A percentile compares a stretch with the other conserved stretches of the same genome.
These are phyloP conservation scores for Luffa acutangula DNA, from an alignment of 306 rosid genomes.

Conservation along the genomic window DNA sequence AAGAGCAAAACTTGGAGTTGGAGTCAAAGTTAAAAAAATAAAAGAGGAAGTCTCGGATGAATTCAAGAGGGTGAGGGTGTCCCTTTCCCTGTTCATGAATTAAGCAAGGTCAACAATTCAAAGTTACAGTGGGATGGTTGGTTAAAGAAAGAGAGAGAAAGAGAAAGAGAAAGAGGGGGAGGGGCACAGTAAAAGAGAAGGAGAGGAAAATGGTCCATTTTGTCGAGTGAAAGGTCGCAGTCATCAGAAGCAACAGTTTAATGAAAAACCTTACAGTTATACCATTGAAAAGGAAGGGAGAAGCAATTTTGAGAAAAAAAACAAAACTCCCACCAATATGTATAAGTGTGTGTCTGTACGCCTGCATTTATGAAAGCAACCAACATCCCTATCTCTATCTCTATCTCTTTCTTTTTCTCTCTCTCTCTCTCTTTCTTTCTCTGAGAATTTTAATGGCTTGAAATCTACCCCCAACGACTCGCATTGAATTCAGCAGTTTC, in stretches of 20 bases:
- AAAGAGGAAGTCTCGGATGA: background rate
- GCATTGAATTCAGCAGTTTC: slow-evolving; percentile 27
- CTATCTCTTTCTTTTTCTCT: background rate
- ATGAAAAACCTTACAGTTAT: background rate
- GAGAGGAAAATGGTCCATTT: slow-evolving; percentile 45
- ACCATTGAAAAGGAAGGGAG: background rate
- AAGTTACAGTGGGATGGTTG: slow-evolving; percentile 10
- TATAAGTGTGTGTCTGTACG: background rate
- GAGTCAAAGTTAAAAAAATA: no score
- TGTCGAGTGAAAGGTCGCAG: slow-evolving; percentile 86
- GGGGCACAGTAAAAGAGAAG: background rate
- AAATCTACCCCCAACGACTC: slow-evolving; percentile 43
- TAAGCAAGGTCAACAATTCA: background rate
- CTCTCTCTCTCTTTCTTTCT: slow-evolving; percentile 19
- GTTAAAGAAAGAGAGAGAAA: background rate
- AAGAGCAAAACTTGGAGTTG: no score
- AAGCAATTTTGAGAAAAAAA: background rate
- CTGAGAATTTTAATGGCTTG: slow-evolving; percentile 19
- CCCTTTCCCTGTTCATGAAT: no score
- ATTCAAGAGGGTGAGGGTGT: background rate
- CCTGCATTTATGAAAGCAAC: slow-evolving; percentile 5
- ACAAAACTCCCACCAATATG: background rate
- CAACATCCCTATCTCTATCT: background rate
- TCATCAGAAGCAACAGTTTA: slow-evolving; percentile 42
- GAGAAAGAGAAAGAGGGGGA: background rate